phyloP scores from a whole-genome alignment of 78 protist genomes.

The Tieghemostelium lacteum region DNA sequence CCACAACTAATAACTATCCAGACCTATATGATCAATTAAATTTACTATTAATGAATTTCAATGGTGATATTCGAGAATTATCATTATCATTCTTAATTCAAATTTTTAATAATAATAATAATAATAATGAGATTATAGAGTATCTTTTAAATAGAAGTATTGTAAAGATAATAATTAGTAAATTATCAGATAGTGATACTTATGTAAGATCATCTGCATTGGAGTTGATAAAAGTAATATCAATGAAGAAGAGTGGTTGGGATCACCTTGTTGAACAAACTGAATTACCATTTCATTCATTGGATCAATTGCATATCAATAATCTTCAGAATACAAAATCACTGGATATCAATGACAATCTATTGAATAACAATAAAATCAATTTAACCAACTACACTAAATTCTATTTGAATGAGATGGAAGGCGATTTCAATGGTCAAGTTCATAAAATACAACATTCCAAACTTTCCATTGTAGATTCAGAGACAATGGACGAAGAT shows the following conservation, averaged over 20 bases:
- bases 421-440: neutral
- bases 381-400: slow-evolving; percentile 47
- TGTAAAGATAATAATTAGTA: slow-evolving; percentile 6
- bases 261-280: neutral
- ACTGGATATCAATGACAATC: slow-evolving; percentile 31
- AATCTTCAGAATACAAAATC: neutral
- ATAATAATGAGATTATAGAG: neutral
- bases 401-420: slow-evolving; percentile 12
- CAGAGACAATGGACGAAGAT: slow-evolving; percentile 21
- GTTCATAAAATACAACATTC: slow-evolving; percentile 10
- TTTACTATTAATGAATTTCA: slow-evolving; percentile 7
- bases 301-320: slow-evolving; percentile 13
- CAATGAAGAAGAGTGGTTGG: slow-evolving; percentile 1
- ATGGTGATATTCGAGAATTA: slow-evolving; percentile 43
- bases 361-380: slow-evolving; percentile 60
- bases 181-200: slow-evolving; percentile 48
- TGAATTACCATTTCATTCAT: neutral
- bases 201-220: slow-evolving; percentile 68
- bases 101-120: neutral
- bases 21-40: neutral
- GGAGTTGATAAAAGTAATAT: slow-evolving; percentile 26
- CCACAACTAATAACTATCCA: neutral
- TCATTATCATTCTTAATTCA: slow-evolving; percentile 3
- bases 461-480: neutral
- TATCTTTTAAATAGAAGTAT: neutral